phyloP scores from a whole-genome alignment of 768 basidiomycete genomes.

The Rhizopogon salebrosus region DNA sequence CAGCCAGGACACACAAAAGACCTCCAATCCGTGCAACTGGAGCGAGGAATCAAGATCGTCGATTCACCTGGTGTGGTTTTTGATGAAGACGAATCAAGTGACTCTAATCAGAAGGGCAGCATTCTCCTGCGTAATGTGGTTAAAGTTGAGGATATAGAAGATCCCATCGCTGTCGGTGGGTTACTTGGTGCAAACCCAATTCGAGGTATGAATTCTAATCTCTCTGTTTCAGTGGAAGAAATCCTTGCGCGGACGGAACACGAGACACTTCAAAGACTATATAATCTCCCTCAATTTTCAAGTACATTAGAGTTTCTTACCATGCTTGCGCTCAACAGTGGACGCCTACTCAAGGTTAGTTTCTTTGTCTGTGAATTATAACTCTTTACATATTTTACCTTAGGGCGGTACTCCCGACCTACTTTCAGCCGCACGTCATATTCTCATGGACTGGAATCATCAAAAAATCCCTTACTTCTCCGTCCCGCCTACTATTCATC shows the following conservation, averaged over 20 bases:
- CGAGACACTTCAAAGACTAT: constrained; percentile 75
- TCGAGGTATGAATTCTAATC: neutral
- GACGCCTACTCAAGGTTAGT: constrained; percentile 75
- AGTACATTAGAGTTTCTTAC: constrained; percentile 82
- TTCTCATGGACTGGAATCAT: constrained; percentile 91
- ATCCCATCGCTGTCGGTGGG: constrained; percentile 85
- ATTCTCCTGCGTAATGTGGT: constrained; percentile 84
- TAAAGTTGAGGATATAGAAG: constrained; percentile 85
- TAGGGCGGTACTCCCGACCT: constrained; percentile 92
- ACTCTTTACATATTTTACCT: neutral
- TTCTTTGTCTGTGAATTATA: neutral
- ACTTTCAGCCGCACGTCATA: constrained; percentile 71
- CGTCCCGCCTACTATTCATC: constrained; percentile 70
- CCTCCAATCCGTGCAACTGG: constrained; percentile 85
- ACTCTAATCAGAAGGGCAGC: constrained; percentile 41
- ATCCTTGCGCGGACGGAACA: constrained; percentile 70
- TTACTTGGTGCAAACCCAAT: constrained; percentile 1
- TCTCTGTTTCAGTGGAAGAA: constrained; percentile 63
- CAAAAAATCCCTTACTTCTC: constrained; percentile 93
- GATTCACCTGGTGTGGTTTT: constrained; percentile 99
- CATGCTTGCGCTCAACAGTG: constrained; percentile 79
- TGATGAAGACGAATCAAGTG: constrained; percentile 62
- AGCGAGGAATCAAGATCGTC: constrained; percentile 86
- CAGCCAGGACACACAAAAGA: constrained; percentile 93
- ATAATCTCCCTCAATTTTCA: constrained; percentile 72